Evolutionary conservation across 257 asterid genomes (phyloP).

Genomic region (Penstemon barbatus): DNA sequence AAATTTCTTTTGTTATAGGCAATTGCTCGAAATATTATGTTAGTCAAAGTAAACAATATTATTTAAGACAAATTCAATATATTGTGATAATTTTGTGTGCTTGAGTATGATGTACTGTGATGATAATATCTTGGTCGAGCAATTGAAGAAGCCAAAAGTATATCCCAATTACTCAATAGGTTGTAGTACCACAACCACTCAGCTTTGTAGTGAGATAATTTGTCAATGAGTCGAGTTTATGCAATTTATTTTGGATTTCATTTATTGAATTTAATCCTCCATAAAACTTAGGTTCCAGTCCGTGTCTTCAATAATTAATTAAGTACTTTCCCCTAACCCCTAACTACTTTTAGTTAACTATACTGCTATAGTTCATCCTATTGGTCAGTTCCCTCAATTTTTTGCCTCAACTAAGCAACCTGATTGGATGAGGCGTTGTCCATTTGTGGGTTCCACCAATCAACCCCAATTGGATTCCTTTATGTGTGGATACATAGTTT

Average conservation of each 20-base stretch:
- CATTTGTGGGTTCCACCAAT: no score
- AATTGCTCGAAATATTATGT: no score
- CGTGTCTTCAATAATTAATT: conserved; percentile 8
- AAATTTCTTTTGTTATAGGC: no score
- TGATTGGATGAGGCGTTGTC: background rate
- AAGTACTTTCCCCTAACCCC: background rate
- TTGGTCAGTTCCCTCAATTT: background rate
- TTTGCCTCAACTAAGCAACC: background rate
- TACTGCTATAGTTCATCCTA: background rate
- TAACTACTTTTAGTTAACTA: background rate
- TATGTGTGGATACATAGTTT: no score
- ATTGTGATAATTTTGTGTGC: no score
- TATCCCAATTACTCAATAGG: no score
- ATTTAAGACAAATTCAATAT: no score
- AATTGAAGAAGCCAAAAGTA: no score
- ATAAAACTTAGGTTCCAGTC: conserved; percentile 11
- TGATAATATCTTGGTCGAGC: no score
- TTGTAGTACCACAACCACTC: background rate
- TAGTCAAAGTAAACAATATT: no score
- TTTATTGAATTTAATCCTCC: background rate
- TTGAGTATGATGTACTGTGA: no score
- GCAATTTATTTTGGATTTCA: background rate
- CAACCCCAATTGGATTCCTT: no score
- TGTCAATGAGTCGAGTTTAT: background rate
- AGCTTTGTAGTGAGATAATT: background rate